Conservation (phyloP, 352 stramenopile species). For the Nothophytophthora sp. region DNA sequence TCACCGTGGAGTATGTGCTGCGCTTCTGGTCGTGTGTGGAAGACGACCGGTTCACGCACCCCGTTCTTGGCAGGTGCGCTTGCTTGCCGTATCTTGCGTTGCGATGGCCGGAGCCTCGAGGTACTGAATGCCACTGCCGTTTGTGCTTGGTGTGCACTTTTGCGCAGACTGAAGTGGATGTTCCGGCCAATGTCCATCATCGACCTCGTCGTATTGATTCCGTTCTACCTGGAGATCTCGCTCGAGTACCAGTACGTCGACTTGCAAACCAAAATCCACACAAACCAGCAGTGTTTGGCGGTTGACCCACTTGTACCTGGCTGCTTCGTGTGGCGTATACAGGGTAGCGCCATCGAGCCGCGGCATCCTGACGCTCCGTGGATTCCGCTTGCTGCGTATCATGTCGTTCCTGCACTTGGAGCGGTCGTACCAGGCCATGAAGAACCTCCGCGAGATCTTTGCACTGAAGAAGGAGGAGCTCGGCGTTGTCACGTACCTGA, state of each 20-base stretch:
- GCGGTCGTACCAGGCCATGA: conserved; percentile 76
- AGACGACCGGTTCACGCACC: conserved; percentile 60
- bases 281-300: not conserved
- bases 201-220: conserved; percentile 71
- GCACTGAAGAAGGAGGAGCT: conserved; percentile 76
- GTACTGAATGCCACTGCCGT: not conserved
- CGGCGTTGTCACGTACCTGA: conserved; percentile 80
- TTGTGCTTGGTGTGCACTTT: not conserved
- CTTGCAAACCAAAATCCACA: not conserved
- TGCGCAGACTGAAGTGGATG: conserved; percentile 78
- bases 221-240: conserved; percentile 84
- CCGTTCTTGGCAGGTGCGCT: conserved; percentile 51
- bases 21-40: conserved; percentile 85
- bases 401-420: conserved; percentile 84
- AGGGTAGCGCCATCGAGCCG: conserved; percentile 43
- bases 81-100: too few species aligned
- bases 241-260: conserved; percentile 57
- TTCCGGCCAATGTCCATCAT: conserved; percentile 78
- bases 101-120: too few species aligned
- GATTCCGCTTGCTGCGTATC: conserved; percentile 70
- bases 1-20: conserved; percentile 75
- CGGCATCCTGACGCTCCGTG: conserved; percentile 68
- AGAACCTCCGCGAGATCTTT: conserved; percentile 78
- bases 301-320: not conserved
- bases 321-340: not conserved